Base-by-base conservation (phyloP, 129 eudicot species). In the Deinandra increscens region DNA sequence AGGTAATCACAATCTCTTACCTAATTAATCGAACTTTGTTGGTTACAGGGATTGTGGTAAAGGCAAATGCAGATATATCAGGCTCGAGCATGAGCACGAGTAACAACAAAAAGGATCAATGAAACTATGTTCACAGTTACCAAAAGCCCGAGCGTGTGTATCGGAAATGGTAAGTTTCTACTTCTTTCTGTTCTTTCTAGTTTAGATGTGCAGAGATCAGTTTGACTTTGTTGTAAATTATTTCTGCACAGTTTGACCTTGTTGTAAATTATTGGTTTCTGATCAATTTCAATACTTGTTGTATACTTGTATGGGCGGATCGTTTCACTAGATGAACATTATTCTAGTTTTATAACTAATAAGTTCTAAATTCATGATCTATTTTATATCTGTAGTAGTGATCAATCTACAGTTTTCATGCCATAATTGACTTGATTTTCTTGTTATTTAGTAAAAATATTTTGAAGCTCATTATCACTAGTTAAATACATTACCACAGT, bases 191-290 rank as follows among this genome's bases (percentile, higher is more conserved):
- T n/a, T n/a, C n/a, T n/a, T n/a, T n/a, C n/a, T n/a, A 76, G 81
- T 53, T 42, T 75, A 66, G 74, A 38, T 76, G 14, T 70, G 87
- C 70, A 80, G 91, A 82, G 70, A 37, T 69, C 71, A 64, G 80
- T 64, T 74, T 56, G 41, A 37, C 65, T 60, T 75, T 81, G 77
- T 79, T 82, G 87, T 85, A n/a, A n/a, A n/a, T n/a, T n/a, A n/a
- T n/a, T n/a, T n/a, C n/a, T n/a, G n/a, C n/a, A n/a, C n/a, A n/a
- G n/a, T n/a, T n/a, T n/a, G n/a, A n/a, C n/a, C n/a, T n/a, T n/a
- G n/a, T n/a, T n/a, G n/a, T n/a, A 85, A 79, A 82, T 82, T 74
- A 45, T 82, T 78, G 79, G 78, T 66, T 63, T 77, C 65, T 66
- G 61, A 60, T 69, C 55, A 70, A 60, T 22, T 70, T 72, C 23